These are phyloP conservation scores for Xylariales sp. DNA, from an alignment of 2,329 filamentous ascomycete species.

Conservation along the genomic window DNA sequence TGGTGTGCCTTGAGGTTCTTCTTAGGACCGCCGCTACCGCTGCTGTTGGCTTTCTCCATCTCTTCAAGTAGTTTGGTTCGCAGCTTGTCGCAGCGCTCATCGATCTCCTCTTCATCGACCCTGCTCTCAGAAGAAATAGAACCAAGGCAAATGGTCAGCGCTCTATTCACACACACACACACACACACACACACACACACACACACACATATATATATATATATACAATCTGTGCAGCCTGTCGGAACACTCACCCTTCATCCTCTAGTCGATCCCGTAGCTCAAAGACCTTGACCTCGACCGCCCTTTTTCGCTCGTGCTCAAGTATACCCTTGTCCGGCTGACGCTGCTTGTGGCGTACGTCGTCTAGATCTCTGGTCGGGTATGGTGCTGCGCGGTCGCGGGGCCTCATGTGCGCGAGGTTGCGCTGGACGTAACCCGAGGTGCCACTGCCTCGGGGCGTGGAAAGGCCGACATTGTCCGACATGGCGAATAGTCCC, in stretches of 20 bases:
- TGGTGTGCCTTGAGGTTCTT: conserved; percentile 81
- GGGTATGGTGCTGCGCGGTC: conserved; percentile 76
- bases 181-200: no score
- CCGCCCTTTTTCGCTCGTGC: conserved; percentile 84
- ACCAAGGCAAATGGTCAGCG: no score
- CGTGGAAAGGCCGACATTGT: conserved; percentile 93
- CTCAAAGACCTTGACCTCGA: conserved; percentile 93
- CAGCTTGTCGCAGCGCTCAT: conserved; percentile 64
- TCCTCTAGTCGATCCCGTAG: conserved; percentile 89
- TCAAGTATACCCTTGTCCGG: conserved; percentile 92
- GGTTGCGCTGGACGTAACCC: conserved; percentile 95
- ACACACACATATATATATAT: no score
- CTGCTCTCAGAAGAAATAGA: no score
- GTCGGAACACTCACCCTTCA: conserved; percentile 69
- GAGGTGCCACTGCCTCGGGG: conserved; percentile 94
- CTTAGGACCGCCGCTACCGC: conserved; percentile 30
- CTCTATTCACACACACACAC: no score
- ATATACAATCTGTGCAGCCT: no score
- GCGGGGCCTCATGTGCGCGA: conserved; percentile 81
- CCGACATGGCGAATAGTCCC: conserved; percentile 84
- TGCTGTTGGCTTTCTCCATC: conserved; percentile 39
- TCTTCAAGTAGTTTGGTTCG: conserved; percentile 44
- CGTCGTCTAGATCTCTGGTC: conserved; percentile 58
- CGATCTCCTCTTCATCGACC: conserved; percentile 86
- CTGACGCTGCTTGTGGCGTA: conserved; percentile 73